Evolutionary conservation across 192 early-diverging fungal genomes (phyloP).

Genomic region (Backusella psychrophila): DNA sequence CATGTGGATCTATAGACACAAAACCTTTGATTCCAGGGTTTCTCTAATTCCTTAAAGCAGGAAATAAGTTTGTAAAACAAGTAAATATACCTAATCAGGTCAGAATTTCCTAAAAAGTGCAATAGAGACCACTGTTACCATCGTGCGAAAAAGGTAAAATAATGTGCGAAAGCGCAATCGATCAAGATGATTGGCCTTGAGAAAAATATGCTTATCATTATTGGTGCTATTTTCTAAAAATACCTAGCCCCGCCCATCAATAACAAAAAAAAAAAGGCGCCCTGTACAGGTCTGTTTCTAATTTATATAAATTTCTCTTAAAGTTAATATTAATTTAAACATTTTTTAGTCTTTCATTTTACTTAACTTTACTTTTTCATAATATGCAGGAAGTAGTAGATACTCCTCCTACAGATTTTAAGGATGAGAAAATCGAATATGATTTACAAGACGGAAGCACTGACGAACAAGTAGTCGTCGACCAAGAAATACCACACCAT

Average conservation of each 20-base stretch:
- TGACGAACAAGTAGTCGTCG: neutral
- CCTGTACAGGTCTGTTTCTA: neutral
- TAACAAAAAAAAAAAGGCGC: neutral
- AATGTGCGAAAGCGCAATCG: neutral
- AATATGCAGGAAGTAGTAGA: neutral
- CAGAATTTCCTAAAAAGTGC: slow-evolving; percentile 4
- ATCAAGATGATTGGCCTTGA: neutral
- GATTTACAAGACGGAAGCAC: neutral
- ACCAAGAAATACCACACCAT: neutral
- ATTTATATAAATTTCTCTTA: slow-evolving; percentile 1
- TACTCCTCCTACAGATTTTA: neutral
- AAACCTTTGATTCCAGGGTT: neutral
- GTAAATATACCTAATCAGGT: slow-evolving; percentile 1
- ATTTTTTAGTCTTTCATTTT: neutral
- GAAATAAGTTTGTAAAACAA: slow-evolving; percentile 1
- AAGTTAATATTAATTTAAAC: neutral
- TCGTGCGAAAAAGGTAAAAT: slow-evolving; percentile 12
- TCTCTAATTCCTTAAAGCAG: slow-evolving; percentile 1
- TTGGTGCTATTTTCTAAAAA: slow-evolving; percentile 5
- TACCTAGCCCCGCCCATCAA: slow-evolving; percentile 1
- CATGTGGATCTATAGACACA: slow-evolving; percentile 3
- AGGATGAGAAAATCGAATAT: slow-evolving; percentile 17
- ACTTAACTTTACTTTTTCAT: neutral
- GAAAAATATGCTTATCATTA: neutral
- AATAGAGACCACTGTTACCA: slow-evolving; percentile 1